Evolutionary conservation across 2,329 filamentous ascomycete species (phyloP).

Genomic region (Aspergillus neoniger): DNA sequence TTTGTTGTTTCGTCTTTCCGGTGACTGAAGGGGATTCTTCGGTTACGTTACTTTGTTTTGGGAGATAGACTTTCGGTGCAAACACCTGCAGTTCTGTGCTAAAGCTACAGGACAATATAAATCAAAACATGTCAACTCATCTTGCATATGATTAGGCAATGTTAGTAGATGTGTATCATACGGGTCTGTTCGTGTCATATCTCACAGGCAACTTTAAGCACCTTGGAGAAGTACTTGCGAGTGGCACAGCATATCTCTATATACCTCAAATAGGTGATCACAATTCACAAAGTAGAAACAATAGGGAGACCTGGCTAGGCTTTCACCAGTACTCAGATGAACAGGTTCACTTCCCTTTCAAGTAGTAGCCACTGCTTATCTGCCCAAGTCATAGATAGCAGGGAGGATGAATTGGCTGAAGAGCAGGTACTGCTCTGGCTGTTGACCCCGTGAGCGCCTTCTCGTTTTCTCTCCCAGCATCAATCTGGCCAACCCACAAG

Average conservation of each 20-base stretch:
- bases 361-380: background rate
- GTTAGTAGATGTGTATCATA: background rate
- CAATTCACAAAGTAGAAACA: background rate
- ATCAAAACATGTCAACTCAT: background rate
- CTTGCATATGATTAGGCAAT: background rate
- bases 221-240: background rate
- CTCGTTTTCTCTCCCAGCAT: background rate
- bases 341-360: background rate
- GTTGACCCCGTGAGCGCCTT: background rate
- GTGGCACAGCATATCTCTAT: background rate
- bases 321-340: no score
- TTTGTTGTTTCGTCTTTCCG: background rate
- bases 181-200: background rate
- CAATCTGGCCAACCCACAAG: background rate
- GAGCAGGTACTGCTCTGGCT: background rate
- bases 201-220: background rate
- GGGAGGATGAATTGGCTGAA: background rate
- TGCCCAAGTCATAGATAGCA: background rate
- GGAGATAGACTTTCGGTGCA: background rate
- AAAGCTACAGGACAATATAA: background rate
- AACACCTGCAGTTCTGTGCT: background rate
- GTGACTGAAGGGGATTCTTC: background rate
- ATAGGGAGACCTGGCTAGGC: background rate
- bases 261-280: background rate
- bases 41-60: background rate